Base-by-base conservation (phyloP, 352 stramenopile species). In the Globisporangium yorkense region DNA sequence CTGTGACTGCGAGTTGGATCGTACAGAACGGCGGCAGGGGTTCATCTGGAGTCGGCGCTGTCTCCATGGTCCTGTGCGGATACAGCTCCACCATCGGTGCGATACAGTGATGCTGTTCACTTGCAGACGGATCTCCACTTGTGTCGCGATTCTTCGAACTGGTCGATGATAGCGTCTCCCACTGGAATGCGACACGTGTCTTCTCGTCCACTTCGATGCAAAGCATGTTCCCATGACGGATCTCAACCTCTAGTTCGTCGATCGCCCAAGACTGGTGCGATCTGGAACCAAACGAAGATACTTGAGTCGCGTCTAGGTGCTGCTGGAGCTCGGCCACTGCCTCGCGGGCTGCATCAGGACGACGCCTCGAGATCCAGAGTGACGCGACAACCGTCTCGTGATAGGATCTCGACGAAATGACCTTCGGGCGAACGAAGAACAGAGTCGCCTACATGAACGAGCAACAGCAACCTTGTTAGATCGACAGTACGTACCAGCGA, bases 361-460 rank as follows among this genome's bases (percentile, higher is more conserved):
- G 61, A 15, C 61, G 45, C 41, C 41, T 29, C 0, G 63, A 20
- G 9, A 71, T 12, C 65, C 65, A 71, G 1, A 71, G 27, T 1
- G 65, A 71, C 12, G 6, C 31, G 3, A 16, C 8, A 10, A 61
- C 15, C 16, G 40, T 43, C 2, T 18, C 35, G 39, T 39, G 48
- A 54, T 59, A 45, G 10, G 37, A 9, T 24, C 47, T 24, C 4
- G 45, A 39, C 9, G 65, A n/a, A 13, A 71, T 48, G 6, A 21
- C 15, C 16, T 31, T 51, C 18, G 65, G 57, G 5, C 59, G 62
- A 12, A 61, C 57, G 21, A 70, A 54, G 16, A 45, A 54, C 12
- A 67, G 13, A 29, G 24, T 49, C 0, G 45, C 61, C 56, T 62
- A 18, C 1, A 54, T 15, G 44, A 1, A 43, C 50, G 43, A 44